phyloP scores from a whole-genome alignment of 2,329 filamentous ascomycete genomes.

The Paecilomyces formosus region DNA sequence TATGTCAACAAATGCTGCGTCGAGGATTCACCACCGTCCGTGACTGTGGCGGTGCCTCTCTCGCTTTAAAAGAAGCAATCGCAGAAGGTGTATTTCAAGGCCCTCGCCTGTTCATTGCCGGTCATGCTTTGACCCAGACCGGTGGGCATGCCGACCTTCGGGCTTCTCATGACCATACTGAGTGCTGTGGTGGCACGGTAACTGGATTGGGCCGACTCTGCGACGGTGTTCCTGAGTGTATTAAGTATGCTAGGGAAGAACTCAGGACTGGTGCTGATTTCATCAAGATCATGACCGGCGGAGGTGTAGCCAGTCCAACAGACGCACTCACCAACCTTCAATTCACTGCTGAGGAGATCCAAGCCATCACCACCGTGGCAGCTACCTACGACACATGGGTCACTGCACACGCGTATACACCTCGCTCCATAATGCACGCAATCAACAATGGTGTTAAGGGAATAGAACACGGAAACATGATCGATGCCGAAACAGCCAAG shows the following conservation, averaged over 20 bases:
- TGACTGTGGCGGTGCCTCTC: conserved; percentile 51
- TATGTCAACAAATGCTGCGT: conserved; percentile 40
- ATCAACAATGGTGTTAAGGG: conserved; percentile 48
- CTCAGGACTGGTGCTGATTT: conserved; percentile 52
- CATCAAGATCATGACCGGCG: conserved; percentile 55
- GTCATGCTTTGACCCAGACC: conserved; percentile 49
- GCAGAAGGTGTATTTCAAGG: conserved; percentile 49
- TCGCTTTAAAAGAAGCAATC: conserved; percentile 47
- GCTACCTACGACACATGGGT: conserved; percentile 45
- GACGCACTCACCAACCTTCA: conserved; percentile 49
- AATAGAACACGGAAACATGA: conserved; percentile 48
- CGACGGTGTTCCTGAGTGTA: conserved; percentile 50
- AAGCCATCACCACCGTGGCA: conserved; percentile 46
- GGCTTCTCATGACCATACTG: conserved; percentile 29
- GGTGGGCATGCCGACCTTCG: conserved; percentile 52
- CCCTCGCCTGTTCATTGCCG: conserved; percentile 49
- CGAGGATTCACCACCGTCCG: conserved; percentile 54
- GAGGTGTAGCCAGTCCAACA: conserved; percentile 51
- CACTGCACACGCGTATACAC: conserved; percentile 53
- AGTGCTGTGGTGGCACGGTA: conserved; percentile 42
- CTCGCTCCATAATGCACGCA: conserved; percentile 47
- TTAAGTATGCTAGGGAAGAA: conserved; percentile 47
- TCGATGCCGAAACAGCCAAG: conserved; percentile 37
- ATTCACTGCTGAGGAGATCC: conserved; percentile 51
- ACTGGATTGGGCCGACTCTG: conserved; percentile 35